phyloP scores from a whole-genome alignment of 2,329 filamentous ascomycete genomes.

The Botrytis medusae region DNA sequence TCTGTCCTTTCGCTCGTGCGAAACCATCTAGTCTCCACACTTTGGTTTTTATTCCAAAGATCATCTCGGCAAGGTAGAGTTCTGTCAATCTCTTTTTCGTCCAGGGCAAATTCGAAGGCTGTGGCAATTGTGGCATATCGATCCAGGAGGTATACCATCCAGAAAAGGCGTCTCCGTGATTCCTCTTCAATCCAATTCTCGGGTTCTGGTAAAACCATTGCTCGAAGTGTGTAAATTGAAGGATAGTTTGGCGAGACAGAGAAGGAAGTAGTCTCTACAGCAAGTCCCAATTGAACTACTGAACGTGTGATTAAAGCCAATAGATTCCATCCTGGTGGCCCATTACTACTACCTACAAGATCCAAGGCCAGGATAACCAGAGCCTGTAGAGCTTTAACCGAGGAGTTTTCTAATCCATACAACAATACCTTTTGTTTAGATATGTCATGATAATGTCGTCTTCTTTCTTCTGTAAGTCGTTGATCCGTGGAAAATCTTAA shows the following conservation, averaged over 20 bases:
- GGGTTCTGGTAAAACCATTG: constrained; percentile 80
- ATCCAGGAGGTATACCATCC: constrained; percentile 91
- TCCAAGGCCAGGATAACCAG: constrained; percentile 84
- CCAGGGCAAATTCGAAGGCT: constrained; percentile 86
- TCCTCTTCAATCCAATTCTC: constrained; percentile 89
- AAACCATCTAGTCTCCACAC: constrained; percentile 84
- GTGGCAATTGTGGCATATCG: constrained; percentile 88
- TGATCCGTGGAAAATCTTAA: constrained; percentile 79
- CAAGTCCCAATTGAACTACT: constrained; percentile 82
- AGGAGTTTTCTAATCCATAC: constrained; percentile 86
- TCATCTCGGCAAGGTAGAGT: constrained; percentile 85
- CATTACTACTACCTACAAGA: constrained; percentile 82
- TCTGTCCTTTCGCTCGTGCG: constrained; percentile 55
- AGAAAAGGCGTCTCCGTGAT: constrained; percentile 79
- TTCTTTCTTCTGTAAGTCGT: constrained; percentile 69
- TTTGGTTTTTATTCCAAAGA: constrained; percentile 78
- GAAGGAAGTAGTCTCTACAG: constrained; percentile 78
- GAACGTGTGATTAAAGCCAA: constrained; percentile 85
- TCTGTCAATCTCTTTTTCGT: constrained; percentile 87
- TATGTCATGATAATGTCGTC: constrained; percentile 72
- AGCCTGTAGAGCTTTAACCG: constrained; percentile 83
- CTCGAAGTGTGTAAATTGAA: constrained; percentile 85
- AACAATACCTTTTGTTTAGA: constrained; percentile 85
- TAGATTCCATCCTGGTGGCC: constrained; percentile 88
- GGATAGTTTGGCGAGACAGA: constrained; percentile 75